Base-by-base conservation (phyloP, 768 basidiomycete species). In the Crassisporium funariophilum region DNA sequence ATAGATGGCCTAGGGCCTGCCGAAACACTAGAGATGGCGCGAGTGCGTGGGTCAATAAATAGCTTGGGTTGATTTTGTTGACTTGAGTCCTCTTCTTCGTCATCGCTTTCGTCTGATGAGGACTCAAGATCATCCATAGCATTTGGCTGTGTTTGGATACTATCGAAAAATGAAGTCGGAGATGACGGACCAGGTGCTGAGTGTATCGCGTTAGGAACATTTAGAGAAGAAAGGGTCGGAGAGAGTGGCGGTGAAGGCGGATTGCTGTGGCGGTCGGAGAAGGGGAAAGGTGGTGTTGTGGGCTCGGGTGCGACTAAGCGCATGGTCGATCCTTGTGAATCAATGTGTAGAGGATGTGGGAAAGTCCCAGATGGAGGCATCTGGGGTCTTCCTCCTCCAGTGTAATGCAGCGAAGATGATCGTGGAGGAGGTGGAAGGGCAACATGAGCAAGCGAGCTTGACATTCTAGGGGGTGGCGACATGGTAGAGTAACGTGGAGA, bases 111-210 rank as follows among this genome's bases (percentile, higher is more conserved):
- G 12, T 71, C 79, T 16, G 80, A 81, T 17, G 82, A 80, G 21
- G 82, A 78, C 49, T 84, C 86, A 43, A 86, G 67, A 52, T 84
- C 87, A 54, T 87, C 84, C 80, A 89, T 81, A 19, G 79, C 84
- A 62, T 84, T 84, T 5, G 79, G 79, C 35, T 86, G 81, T 12
- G 76, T 68, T 54, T 88, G 84, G 35, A 89, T 82, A 50, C 69
- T 78, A 66, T 90, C 86, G 62, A 90, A 89, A 73, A 89, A 89
- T 22, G 81, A 80, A 19, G 81, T 77, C 0, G 84, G 80, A 11
- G 86, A 82, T 5, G 81, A 37, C 13, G 36, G 36, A 12, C 36
- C 36, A 13, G 36, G 36, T 11, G 47, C 34, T 35, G 29, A 31
- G 29, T 31, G 29, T 10, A 31, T 69, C 10, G 71, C 65, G 25